Conservation (phyloP, 179 eudicot species). For the Patellifolia procumbens region DNA sequence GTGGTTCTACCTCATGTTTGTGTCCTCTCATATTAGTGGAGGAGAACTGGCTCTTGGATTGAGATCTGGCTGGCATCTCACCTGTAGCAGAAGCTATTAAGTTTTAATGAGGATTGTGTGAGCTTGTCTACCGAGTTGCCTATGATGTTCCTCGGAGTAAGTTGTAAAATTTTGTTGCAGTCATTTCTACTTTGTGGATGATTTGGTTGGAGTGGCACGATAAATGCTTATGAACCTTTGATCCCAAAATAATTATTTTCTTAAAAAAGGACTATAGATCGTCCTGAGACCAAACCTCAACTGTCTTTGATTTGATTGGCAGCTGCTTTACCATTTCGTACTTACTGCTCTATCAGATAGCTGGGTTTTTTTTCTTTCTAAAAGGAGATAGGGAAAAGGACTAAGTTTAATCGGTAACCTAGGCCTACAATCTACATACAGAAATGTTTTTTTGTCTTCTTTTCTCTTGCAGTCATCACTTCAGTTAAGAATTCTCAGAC, state of each 20-base stretch:
- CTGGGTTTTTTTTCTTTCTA: not conserved
- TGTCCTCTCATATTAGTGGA: not conserved
- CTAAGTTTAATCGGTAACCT: not conserved
- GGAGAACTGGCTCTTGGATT: not conserved
- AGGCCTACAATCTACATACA: not conserved
- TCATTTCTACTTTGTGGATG: not conserved
- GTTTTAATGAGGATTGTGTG: not conserved
- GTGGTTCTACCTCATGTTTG: not conserved
- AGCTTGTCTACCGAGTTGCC: not conserved
- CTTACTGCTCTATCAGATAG: not conserved
- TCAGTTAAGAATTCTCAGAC: not conserved
- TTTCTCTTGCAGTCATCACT: not conserved
- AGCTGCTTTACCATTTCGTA: not conserved
- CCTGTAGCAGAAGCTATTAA: not conserved
- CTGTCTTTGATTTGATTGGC: not conserved
- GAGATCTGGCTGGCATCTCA: not conserved
- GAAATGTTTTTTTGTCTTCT: not conserved
- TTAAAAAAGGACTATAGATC: not conserved
- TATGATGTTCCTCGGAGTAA: not conserved
- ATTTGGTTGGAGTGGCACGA: not conserved
- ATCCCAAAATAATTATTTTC: not conserved
- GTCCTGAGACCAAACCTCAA: not conserved
- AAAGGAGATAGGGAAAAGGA: not conserved
- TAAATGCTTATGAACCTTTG: not conserved
- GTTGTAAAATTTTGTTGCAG: too few species aligned